These are phyloP conservation scores for Arxiozyma bovina DNA, from an alignment of 1,139 yeast genomes.

Conservation along the genomic window DNA sequence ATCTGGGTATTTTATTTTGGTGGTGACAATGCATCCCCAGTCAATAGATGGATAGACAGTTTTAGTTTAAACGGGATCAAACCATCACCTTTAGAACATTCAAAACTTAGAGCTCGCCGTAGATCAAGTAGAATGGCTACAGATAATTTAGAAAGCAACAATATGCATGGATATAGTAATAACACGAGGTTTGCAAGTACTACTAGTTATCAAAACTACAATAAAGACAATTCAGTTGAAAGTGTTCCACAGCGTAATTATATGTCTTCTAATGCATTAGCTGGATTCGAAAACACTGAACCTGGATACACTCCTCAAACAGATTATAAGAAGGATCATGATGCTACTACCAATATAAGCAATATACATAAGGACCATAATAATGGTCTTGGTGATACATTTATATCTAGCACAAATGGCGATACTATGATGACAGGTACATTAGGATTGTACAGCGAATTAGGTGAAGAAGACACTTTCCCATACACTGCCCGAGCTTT, in stretches of 20 bases:
- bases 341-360: not conserved
- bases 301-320: slow-evolving; percentile 9
- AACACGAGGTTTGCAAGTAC: slow-evolving; percentile 4
- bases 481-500: slow-evolving; percentile 83
- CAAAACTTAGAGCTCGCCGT: slow-evolving; percentile 20
- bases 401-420: slow-evolving; percentile 31
- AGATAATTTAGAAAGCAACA: not conserved
- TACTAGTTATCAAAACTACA: slow-evolving; percentile 1
- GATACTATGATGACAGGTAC: slow-evolving; percentile 32
- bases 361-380: not conserved
- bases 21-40: slow-evolving; percentile 68
- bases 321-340: slow-evolving; percentile 3
- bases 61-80: slow-evolving; percentile 43
- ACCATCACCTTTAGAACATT: slow-evolving; percentile 29
- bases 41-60: slow-evolving; percentile 78
- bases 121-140: slow-evolving; percentile 5
- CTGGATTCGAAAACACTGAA: slow-evolving; percentile 34
- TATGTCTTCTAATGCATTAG: slow-evolving; percentile 33
- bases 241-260: slow-evolving; percentile 16
- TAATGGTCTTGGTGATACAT: slow-evolving; percentile 15
- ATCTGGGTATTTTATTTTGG: slow-evolving; percentile 85
- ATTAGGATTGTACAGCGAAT: slow-evolving; percentile 29
- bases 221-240: slow-evolving; percentile 3
- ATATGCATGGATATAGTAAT: not conserved
- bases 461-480: slow-evolving; percentile 42